Evolutionary conservation across 352 stramenopile genomes (phyloP), one percentile per base, ranked within the genome.

Genomic region (Blastocystis hominis): DNA sequence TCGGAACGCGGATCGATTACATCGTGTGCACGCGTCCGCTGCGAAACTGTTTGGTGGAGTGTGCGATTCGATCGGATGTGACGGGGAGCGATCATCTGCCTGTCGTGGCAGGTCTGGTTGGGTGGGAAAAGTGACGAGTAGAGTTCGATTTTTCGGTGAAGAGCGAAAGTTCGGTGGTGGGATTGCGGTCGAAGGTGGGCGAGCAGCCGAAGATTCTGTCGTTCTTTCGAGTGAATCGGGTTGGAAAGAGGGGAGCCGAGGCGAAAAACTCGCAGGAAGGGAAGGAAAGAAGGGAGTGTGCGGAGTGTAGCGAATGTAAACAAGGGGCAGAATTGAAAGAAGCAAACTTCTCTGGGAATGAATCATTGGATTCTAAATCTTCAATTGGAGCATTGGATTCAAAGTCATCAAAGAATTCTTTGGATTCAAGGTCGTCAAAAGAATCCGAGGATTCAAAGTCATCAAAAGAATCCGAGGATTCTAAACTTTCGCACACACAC

Each of bases 1-100:
- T 93, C 64, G 94, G 94, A 72, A 93, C 92, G 30, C 92, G 94
- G 53, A 94, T 97, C 76, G 94, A 97, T 89, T 96, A 96, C 75
- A 93, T 97, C 64, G 89, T 96, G 4, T 76, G 64, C 44, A 42
- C 50, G n/a, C n/a, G 17, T 50, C 24, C 36, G 36, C 34, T 76
- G 42, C 17, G 24, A 9, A 42, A 50, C 20, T n/a, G 7, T 24
- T 34, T 76, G n/a, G n/a, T 34, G 47, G 38, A 50, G n/a, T 76
- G 64, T 24, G 38, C 42, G 36, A 76, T 76, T 34, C 36, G 36
- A 50, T 55, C 36, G 17, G 38, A 50, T 9, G 24, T 76, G 36
- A 76, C 17, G 17, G 64, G 64, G 55, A 76, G 64, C 34, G 64
- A 76, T 54, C 64, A 76, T 34, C 1, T 76, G 3, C 36, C 64